Percentiles rank a stretch among this genome's conserved stretches.
phyloP scores from a whole-genome alignment of 208 protist species.

The Tetramitus jugosus region DNA sequence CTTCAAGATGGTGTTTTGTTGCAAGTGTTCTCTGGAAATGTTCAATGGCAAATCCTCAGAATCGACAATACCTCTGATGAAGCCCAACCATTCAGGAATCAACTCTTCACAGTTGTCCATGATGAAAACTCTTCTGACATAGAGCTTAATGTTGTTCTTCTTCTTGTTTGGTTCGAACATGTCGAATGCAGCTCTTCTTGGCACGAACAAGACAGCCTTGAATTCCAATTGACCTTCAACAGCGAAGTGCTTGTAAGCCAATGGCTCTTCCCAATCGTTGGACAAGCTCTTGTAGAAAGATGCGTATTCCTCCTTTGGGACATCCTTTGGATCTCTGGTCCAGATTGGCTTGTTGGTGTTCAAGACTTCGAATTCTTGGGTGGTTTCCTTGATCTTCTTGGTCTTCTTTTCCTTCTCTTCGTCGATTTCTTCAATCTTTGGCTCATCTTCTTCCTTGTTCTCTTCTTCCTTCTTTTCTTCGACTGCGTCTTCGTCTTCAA shows the following conservation, averaged over 20 bases:
- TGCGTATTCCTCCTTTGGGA: constrained; percentile 95
- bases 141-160: constrained; percentile 95
- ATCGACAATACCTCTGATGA: constrained; percentile 94
- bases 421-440: constrained; percentile 66
- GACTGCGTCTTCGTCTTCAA: constrained; percentile 82
- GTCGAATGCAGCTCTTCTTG: constrained; percentile 90
- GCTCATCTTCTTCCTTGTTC: constrained; percentile 72
- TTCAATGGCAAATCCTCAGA: constrained; percentile 96
- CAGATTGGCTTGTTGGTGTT: constrained; percentile 98
- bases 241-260: constrained; percentile 93
- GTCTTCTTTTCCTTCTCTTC: constrained; percentile 69
- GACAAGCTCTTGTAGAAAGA: constrained; percentile 96
- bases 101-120: constrained; percentile 96
- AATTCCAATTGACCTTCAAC: constrained; percentile 96
- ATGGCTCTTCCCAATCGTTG: constrained; percentile 95
- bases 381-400: constrained; percentile 62
- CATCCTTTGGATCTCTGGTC: constrained; percentile 84
- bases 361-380: constrained; percentile 81
- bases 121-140: constrained; percentile 93
- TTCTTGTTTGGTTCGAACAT: constrained; percentile 95
- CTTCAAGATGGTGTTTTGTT: constrained; percentile 96
- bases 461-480: constrained; percentile 60
- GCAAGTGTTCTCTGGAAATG: constrained; percentile 96
- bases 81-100: constrained; percentile 93
- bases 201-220: constrained; percentile 87